phyloP scores from a whole-genome alignment of 495 filamentous ascomycete species.

The Parathielavia hyrcaniae region DNA sequence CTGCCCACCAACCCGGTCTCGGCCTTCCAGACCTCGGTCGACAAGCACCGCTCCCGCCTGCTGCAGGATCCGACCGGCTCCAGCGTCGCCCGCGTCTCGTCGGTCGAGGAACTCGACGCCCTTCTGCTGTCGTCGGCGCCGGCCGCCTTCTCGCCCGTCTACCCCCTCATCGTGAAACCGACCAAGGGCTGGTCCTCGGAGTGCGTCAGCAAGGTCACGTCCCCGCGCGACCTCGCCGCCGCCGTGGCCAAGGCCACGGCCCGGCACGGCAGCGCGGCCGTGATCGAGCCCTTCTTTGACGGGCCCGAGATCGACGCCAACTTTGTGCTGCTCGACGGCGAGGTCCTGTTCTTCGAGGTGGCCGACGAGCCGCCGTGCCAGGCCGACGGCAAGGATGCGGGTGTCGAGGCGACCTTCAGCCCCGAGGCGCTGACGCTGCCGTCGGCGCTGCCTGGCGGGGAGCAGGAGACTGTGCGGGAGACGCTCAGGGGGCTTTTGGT shows the following conservation, averaged over 20 bases:
- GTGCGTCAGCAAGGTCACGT: conserved; percentile 29
- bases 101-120: conserved; percentile 20
- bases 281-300: conserved; percentile 33
- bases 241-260: conserved; percentile 27
- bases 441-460: conserved; percentile 33
- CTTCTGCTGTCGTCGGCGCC: conserved; percentile 4
- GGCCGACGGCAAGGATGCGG: conserved; percentile 32
- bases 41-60: conserved; percentile 40
- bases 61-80: conserved; percentile 31
- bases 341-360: conserved; percentile 47
- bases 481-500: conserved; percentile 32
- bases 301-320: conserved; percentile 52
- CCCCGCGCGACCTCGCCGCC: conserved; percentile 18
- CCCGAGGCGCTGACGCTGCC: conserved; percentile 39
- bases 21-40: conserved; percentile 38
- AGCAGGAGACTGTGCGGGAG: conserved; percentile 28
- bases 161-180: conserved; percentile 31
- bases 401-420: conserved; percentile 30
- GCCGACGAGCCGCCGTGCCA: conserved; percentile 48
- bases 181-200: conserved; percentile 33
- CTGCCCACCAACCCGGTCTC: conserved; percentile 32
- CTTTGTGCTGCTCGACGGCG: conserved; percentile 44
- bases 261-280: conserved; percentile 27
- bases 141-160: conserved; percentile 17
- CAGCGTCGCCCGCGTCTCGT: conserved; percentile 18